These are phyloP conservation scores for Aspergillus diversus DNA, from an alignment of 495 filamentous ascomycete species.

Conservation along the genomic window DNA sequence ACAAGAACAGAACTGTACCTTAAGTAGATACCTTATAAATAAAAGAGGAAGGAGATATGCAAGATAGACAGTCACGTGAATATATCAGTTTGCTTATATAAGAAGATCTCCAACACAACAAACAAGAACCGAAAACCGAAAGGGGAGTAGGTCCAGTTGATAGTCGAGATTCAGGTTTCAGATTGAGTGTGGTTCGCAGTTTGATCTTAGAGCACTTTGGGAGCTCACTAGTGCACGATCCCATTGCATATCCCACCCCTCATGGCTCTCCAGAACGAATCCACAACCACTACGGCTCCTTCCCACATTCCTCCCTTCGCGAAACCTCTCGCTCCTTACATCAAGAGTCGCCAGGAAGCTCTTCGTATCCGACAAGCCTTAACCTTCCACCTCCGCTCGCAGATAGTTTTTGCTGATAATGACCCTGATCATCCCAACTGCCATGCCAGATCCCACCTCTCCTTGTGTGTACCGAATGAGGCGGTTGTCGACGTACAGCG, in stretches of 20 bases:
- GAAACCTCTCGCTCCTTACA: slow-evolving; percentile 49
- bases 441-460: slow-evolving; percentile 37
- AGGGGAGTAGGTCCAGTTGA: slow-evolving; percentile 3
- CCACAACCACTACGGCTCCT: slow-evolving; percentile 11
- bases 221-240: slow-evolving; percentile 8
- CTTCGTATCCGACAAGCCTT: slow-evolving; percentile 50
- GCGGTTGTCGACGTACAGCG: slow-evolving; percentile 41
- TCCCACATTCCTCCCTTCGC: slow-evolving; percentile 46
- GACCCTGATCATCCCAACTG: slow-evolving; percentile 26
- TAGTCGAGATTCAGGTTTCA: slow-evolving; percentile 13
- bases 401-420: slow-evolving; percentile 41
- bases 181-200: slow-evolving; percentile 11
- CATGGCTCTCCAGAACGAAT: slow-evolving; percentile 20
- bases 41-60: no score
- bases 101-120: slow-evolving; percentile 15
- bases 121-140: slow-evolving; percentile 13
- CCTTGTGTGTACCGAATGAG: slow-evolving; percentile 41
- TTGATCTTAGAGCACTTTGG: slow-evolving; percentile 3
- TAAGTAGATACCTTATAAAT: no score
- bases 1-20: no score
- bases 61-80: slow-evolving; percentile 5
- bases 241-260: slow-evolving; percentile 3
- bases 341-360: slow-evolving; percentile 48
- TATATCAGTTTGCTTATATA: slow-evolving; percentile 8
- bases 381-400: slow-evolving; percentile 47